phyloP scores from a whole-genome alignment of 1,139 yeast genomes.

The Suhomyces bribrorum region DNA sequence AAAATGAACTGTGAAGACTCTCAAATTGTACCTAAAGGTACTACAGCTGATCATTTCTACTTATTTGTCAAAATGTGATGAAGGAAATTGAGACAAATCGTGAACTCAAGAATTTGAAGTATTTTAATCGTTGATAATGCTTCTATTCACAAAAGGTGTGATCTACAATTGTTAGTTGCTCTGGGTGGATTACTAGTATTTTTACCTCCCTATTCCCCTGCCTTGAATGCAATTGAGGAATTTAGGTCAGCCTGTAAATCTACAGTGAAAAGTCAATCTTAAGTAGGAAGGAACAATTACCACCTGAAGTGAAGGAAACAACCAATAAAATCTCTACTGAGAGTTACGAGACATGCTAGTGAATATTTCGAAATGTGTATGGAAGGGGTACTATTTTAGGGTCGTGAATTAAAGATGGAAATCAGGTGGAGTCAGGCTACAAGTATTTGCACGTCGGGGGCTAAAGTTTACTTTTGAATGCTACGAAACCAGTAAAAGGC shows the following conservation, averaged over 20 bases:
- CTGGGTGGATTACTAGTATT: neutral
- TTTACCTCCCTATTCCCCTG: constrained; percentile 10
- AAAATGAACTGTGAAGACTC: neutral
- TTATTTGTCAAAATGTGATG: constrained; percentile 4
- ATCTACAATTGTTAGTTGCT: too few relatives aligned
- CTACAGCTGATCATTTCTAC: constrained; percentile 4
- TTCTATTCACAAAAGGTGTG: constrained; percentile 6
- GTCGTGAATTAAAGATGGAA: neutral
- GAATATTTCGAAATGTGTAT: neutral
- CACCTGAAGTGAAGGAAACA: neutral
- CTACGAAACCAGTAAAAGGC: neutral
- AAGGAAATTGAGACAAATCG: constrained; percentile 1
- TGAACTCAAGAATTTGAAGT: neutral
- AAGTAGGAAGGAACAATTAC: neutral
- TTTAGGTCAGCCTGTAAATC: constrained; percentile 8
- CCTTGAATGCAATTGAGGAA: constrained; percentile 7
- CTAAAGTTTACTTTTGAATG: too few relatives aligned
- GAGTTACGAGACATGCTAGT: neutral
- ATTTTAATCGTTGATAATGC: constrained; percentile 8
- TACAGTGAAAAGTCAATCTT: constrained; percentile 1
- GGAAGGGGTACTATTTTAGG: neutral
- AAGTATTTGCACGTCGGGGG: neutral
- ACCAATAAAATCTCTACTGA: neutral
- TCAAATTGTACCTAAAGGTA: constrained; percentile 2
- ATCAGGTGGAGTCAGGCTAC: neutral